Evolutionary conservation across 768 basidiomycete genomes (phyloP).

Genomic region (Boletellus ananiceps): DNA sequence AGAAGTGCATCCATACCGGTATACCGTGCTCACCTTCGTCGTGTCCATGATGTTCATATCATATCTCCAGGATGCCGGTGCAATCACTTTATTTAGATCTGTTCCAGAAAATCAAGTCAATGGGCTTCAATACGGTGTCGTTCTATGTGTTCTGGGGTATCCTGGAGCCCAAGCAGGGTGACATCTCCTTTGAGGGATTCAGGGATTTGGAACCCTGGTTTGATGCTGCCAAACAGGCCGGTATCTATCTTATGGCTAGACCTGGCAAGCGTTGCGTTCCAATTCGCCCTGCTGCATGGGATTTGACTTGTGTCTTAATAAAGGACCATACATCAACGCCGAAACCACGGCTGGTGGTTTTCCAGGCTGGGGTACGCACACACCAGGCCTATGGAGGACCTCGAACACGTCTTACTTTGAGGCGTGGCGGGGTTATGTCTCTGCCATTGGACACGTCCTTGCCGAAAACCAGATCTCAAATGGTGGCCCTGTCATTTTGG

Average conservation of each 20-base stretch:
- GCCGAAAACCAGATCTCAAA: constrained; percentile 54
- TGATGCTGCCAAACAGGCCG: constrained; percentile 26
- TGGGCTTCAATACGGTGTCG: constrained; percentile 38
- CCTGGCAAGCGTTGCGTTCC: constrained; percentile 13
- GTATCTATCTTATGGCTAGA: constrained; percentile 26
- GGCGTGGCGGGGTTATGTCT: constrained; percentile 58
- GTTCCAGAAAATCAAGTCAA: constrained; percentile 57
- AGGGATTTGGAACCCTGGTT: constrained; percentile 28
- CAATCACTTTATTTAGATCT: constrained; percentile 41
- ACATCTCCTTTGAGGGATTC: constrained; percentile 51
- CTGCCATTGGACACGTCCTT: constrained; percentile 44
- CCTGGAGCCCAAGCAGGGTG: constrained; percentile 39
- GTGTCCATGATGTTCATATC: not conserved
- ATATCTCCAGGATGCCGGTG: constrained; percentile 31
- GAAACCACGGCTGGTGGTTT: constrained; percentile 40
- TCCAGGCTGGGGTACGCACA: constrained; percentile 56
- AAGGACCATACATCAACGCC: constrained; percentile 28
- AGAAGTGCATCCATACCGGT: constrained; percentile 59
- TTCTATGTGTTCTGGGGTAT: constrained; percentile 58
- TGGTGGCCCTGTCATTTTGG: constrained; percentile 52
- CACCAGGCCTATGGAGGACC: constrained; percentile 45
- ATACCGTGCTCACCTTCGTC: not conserved
- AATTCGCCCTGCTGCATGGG: not conserved
- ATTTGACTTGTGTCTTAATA: not conserved
- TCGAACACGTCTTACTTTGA: constrained; percentile 42